Evolutionary conservation across 2,329 filamentous ascomycete species (phyloP), one percentile per base, ranked within the genome.

Genomic region (Pseudopyrenochaeta lycopersici): DNA sequence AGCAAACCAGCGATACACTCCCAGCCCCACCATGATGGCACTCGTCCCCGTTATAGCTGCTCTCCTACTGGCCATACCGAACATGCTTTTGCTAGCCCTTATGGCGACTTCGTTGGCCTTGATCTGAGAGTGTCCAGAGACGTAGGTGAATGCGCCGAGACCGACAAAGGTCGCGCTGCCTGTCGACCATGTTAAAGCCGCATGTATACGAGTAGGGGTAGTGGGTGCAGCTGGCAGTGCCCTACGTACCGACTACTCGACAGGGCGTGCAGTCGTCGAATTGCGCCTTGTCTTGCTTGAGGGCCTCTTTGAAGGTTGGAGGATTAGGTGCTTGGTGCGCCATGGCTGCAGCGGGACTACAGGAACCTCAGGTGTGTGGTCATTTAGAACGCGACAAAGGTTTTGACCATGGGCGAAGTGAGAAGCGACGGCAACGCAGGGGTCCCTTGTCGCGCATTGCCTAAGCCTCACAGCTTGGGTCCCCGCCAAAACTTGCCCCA

Each of bases 191-290:
- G 15, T 42, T 17, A 29, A 15, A 10, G 2, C 5, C 30, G 14
- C 23, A 30, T 29, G 15, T 30, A 35, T 14, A 20, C 7, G 6
- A 10, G 32, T 14, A 38, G n/a, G 38, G 21, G 35, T 20, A 5
- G 2, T 32, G 20, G 27, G 46, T 20, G 18, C 6, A 11, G n/a
- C n/a, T n/a, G n/a, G n/a, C n/a, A n/a, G n/a, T n/a, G n/a, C n/a
- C n/a, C n/a, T 10, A 11, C 63, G 23, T 77, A 91, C 90, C 90
- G 47, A 91, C 81, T 27, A 92, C 75, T 68, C 85, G 85, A 78
- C 90, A 95, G 30, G 88, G 80, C 35, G 86, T 78, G 74, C 90
- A 94, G 76, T 94, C 84, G 59, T 90, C 73, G 52, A 71, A 75
- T 39, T 72, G 56, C n/a, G 68, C 63, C 27, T 58, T 67, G 58